Conservation (phyloP, 371 early-diverging fungal genomes). For the Parasitella parasitica region DNA sequence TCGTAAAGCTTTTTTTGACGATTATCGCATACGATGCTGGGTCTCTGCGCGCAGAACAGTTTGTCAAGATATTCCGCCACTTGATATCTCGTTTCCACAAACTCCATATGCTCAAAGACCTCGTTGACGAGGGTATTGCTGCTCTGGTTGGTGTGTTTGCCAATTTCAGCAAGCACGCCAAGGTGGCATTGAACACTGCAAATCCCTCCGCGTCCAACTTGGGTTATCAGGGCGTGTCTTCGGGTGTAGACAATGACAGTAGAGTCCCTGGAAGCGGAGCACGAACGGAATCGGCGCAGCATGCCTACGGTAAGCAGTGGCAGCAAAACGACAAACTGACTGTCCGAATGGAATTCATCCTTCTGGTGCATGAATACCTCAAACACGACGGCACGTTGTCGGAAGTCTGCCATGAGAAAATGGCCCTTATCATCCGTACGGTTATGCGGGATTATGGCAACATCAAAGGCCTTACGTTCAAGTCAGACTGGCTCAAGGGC, state of each 20-base stretch:
- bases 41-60: conserved; percentile 66
- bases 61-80: conserved; percentile 53
- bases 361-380: conserved; percentile 51
- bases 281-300: conserved; percentile 34
- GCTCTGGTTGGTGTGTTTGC: conserved; percentile 58
- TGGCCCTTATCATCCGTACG: conserved; percentile 52
- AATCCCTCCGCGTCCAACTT: not conserved
- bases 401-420: conserved; percentile 53
- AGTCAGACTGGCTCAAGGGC: conserved; percentile 59
- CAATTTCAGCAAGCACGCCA: conserved; percentile 56
- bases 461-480: conserved; percentile 37
- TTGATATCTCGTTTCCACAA: conserved; percentile 48
- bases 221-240: conserved; percentile 12
- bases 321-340: conserved; percentile 65
- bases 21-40: conserved; percentile 70
- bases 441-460: conserved; percentile 54
- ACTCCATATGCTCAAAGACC: conserved; percentile 20
- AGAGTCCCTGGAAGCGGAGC: not conserved
- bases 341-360: conserved; percentile 58
- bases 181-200: conserved; percentile 20
- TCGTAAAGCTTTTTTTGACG: conserved; percentile 63
- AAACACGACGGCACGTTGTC: conserved; percentile 49
- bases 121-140: conserved; percentile 55
- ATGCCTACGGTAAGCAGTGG: conserved; percentile 66
- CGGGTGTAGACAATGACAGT: not conserved